A percentile compares a stretch with the other conserved stretches of the same genome.
phyloP scores from a whole-genome alignment of 2,329 filamentous ascomycete species.

The Tolypocladium tundrense region DNA sequence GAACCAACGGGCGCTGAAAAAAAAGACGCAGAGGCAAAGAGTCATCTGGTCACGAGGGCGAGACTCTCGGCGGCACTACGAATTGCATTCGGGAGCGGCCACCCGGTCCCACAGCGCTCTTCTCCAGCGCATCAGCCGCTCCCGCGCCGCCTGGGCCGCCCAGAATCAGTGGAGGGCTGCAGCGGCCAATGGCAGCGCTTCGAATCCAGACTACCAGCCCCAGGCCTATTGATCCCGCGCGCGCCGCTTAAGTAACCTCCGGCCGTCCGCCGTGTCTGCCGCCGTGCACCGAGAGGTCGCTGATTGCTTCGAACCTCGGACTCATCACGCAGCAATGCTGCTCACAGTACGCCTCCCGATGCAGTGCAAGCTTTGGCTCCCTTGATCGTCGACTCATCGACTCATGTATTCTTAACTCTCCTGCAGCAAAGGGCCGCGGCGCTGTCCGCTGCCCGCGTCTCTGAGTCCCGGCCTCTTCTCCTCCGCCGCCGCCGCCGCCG shows the following conservation, averaged over 20 bases:
- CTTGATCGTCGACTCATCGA: not conserved
- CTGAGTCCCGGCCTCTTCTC: constrained; percentile 41
- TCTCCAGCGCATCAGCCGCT: no score
- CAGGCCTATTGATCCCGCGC: not conserved
- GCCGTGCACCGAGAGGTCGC: not conserved
- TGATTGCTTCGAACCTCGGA: not conserved
- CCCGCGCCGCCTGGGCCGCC: no score
- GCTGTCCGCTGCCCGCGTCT: not conserved
- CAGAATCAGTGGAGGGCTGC: no score
- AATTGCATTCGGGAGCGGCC: no score
- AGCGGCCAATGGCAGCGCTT: not conserved
- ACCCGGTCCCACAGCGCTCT: no score
- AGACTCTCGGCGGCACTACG: no score
- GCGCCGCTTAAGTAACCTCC: not conserved
- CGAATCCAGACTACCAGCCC: not conserved
- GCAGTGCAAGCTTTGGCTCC: no score
- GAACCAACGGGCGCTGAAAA: no score
- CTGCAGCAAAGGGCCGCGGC: not conserved
- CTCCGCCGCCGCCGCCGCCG: constrained; percentile 25
- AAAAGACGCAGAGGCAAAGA: no score
- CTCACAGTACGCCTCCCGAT: not conserved
- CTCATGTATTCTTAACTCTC: not conserved
- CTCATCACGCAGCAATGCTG: not conserved
- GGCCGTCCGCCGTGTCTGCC: not conserved
- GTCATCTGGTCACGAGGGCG: no score